phyloP scores from a whole-genome alignment of 768 basidiomycete species.

The Naganishia vishniacii region DNA sequence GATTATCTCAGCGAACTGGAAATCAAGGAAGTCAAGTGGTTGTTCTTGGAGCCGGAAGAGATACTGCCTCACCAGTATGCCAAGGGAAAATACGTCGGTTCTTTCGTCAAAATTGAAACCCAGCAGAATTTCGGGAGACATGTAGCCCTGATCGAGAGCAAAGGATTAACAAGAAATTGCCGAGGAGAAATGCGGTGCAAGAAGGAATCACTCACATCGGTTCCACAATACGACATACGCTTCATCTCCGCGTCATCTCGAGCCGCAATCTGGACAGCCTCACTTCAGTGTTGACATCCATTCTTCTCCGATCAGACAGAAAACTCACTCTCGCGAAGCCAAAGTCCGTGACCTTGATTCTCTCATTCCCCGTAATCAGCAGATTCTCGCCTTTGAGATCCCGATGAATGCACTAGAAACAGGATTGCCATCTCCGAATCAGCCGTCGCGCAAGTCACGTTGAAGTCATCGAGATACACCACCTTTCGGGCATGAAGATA shows the following conservation, averaged over 20 bases:
- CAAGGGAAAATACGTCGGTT: slow-evolving; percentile 91
- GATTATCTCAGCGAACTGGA: slow-evolving; percentile 74
- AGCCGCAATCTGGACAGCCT: slow-evolving; percentile 61
- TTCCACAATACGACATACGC: slow-evolving; percentile 51
- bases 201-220: slow-evolving; percentile 39
- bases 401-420: slow-evolving; percentile 52
- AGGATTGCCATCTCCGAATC: too few species aligned
- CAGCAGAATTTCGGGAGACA: slow-evolving; percentile 91
- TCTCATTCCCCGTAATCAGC: slow-evolving; percentile 85
- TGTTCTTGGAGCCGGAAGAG: not conserved
- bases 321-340: slow-evolving; percentile 67
- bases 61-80: slow-evolving; percentile 40
- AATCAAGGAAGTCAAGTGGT: slow-evolving; percentile 49
- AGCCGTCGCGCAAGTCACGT: too few species aligned
- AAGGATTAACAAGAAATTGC: not conserved
- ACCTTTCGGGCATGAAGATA: slow-evolving; percentile 88
- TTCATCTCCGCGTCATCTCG: slow-evolving; percentile 75
- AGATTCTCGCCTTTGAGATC: slow-evolving; percentile 98
- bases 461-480: too few species aligned
- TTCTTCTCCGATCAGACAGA: not conserved
- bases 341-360: slow-evolving; percentile 97
- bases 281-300: not conserved
- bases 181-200: not conserved
- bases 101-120: slow-evolving; percentile 88
- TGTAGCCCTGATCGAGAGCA: slow-evolving; percentile 59